These are phyloP conservation scores for Rickenella mellea DNA, from an alignment of 768 basidiomycete species.

Conservation along the genomic window DNA sequence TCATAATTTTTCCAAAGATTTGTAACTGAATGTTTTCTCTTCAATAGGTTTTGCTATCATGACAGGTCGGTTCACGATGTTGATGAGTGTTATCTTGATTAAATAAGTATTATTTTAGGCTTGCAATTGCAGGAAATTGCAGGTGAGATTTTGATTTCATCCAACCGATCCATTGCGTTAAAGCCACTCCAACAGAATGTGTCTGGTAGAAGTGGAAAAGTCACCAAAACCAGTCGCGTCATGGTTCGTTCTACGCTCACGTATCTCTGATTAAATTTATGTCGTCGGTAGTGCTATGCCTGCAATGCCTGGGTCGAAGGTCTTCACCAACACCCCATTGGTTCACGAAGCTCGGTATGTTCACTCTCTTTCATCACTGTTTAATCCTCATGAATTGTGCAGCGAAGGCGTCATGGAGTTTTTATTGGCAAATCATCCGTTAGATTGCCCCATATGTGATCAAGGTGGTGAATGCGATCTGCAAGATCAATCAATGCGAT, in stretches of 20 bases:
- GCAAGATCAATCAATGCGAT: conserved; percentile 99
- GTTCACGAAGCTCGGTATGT: conserved; percentile 76
- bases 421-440: conserved; percentile 91
- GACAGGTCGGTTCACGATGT: conserved; percentile 46
- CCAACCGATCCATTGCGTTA: neutral
- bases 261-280: conserved; percentile 1
- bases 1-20: neutral
- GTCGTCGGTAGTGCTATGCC: conserved; percentile 73
- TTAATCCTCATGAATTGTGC: conserved; percentile 9
- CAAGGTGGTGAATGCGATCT: conserved; percentile 98
- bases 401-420: conserved; percentile 99
- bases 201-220: conserved; percentile 93
- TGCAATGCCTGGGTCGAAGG: conserved; percentile 88
- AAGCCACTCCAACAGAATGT: conserved; percentile 59
- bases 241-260: conserved; percentile 43
- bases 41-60: conserved; percentile 71
- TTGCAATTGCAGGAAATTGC: conserved; percentile 97
- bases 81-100: neutral
- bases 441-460: conserved; percentile 98
- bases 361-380: neutral
- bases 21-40: conserved; percentile 1
- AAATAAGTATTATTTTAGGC: conserved; percentile 35
- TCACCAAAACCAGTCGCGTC: conserved; percentile 94
- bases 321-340: conserved; percentile 87
- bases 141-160: conserved; percentile 44